These are phyloP conservation scores for Cenchrus fungigraminus DNA, from an alignment of 176 grass and related monocot species.

Conservation along the genomic window DNA sequence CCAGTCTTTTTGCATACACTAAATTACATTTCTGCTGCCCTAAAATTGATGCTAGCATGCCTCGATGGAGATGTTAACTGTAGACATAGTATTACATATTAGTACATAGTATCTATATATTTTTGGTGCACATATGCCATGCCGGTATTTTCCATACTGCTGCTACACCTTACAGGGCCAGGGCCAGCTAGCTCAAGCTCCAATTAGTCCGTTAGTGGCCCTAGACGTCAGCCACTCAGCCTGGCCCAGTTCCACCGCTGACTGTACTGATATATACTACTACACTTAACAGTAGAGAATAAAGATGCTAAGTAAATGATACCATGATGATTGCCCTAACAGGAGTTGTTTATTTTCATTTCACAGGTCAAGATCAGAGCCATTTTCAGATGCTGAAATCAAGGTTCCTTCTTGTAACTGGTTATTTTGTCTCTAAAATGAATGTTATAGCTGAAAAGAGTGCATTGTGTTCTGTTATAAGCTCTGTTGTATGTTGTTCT, in stretches of 20 bases:
- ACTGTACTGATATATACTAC: too few relatives aligned
- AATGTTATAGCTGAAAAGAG: background rate
- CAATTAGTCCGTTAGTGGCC: too few relatives aligned
- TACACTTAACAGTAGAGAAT: background rate
- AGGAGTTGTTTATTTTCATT: background rate
- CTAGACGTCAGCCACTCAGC: too few relatives aligned
- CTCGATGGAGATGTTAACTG: background rate
- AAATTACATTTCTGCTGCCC: background rate
- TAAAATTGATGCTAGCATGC: background rate
- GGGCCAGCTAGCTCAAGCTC: too few relatives aligned
- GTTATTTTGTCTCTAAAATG: constrained; percentile 14
- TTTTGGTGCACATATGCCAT: too few relatives aligned
- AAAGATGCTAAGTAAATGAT: background rate
- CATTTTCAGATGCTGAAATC: constrained; percentile 87
- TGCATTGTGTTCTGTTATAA: constrained; percentile 2
- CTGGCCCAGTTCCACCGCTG: too few relatives aligned
- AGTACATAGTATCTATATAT: too few relatives aligned
- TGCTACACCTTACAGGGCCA: too few relatives aligned
- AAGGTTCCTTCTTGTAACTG: constrained; percentile 59
- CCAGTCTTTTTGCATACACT: background rate
- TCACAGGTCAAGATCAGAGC: constrained; percentile 58
- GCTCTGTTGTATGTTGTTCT: background rate
- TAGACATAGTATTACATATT: background rate
- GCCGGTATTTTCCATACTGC: too few relatives aligned
- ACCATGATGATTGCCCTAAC: constrained; percentile 24